A percentile compares a stretch with the other conserved stretches of the same genome.
These are phyloP conservation scores for Citrus maxima DNA, from an alignment of 345 rosid species.

Conservation along the genomic window DNA sequence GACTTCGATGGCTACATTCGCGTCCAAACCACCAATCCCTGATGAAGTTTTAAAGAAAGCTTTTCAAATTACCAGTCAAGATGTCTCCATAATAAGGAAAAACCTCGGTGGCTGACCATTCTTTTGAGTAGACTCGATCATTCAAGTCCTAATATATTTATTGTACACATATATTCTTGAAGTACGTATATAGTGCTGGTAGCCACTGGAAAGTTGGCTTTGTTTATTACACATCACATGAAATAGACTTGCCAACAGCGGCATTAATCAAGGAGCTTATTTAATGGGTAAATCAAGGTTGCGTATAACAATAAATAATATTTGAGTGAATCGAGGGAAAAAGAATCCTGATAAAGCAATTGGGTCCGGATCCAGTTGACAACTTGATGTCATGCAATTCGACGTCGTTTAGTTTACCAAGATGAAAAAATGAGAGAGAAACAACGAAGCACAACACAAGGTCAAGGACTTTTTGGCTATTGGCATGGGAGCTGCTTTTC, in stretches of 20 bases:
- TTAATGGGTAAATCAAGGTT: not conserved
- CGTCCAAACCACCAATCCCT: constrained; percentile 32
- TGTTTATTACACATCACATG: not conserved
- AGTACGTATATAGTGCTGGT: not conserved
- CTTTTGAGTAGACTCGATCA: not conserved
- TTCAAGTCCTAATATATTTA: not conserved
- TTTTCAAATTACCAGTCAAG: constrained; percentile 40
- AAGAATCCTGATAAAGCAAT: not conserved
- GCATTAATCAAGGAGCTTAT: not conserved
- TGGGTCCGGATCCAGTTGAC: not conserved
- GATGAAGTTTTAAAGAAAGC: constrained; percentile 45
- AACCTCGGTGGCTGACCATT: constrained; percentile 43
- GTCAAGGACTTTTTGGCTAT: too few species aligned
- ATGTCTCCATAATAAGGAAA: constrained; percentile 36
- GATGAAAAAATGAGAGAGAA: not conserved
- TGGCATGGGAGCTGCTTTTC: not conserved
- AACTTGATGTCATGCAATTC: not conserved
- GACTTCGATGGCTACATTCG: constrained; percentile 43
- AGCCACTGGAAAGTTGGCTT: not conserved
- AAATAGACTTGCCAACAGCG: constrained; percentile 23
- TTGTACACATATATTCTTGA: not conserved
- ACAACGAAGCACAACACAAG: too few species aligned
- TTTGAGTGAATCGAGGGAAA: not conserved
- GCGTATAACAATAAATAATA: not conserved
- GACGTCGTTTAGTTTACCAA: not conserved